Percentiles rank a stretch among this genome's conserved stretches.
phyloP scores from a whole-genome alignment of 495 filamentous ascomycete genomes.

The Penicillium taxi region DNA sequence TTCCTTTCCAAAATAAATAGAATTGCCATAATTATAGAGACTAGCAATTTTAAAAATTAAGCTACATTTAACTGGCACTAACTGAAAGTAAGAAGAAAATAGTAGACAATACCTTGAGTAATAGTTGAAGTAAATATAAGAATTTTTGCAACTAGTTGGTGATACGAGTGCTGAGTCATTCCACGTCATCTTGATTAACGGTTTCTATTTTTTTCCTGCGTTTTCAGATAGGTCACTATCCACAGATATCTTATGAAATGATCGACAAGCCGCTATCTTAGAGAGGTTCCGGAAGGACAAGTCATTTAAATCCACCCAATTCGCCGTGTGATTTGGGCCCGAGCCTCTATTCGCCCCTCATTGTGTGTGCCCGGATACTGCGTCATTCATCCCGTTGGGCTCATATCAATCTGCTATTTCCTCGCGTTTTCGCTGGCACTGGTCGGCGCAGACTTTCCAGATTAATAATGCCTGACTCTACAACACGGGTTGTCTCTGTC shows the following conservation, averaged over 20 bases:
- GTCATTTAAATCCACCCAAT: too few relatives aligned
- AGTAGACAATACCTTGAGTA: too few relatives aligned
- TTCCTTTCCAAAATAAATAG: too few relatives aligned
- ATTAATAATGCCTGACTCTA: constrained; percentile 16
- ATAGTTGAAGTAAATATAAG: too few relatives aligned
- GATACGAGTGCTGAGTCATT: constrained; percentile 27
- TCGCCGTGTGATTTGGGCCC: neutral
- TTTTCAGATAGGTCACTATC: constrained; percentile 3
- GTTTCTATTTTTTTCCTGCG: constrained; percentile 7
- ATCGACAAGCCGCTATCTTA: constrained; percentile 10
- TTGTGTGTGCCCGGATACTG: constrained; percentile 15
- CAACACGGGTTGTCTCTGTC: constrained; percentile 37
- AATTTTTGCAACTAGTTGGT: too few relatives aligned
- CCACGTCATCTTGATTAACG: constrained; percentile 19
- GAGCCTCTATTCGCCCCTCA: constrained; percentile 7
- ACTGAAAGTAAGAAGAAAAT: too few relatives aligned
- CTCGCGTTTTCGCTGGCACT: constrained; percentile 27
- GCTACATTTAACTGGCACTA: too few relatives aligned
- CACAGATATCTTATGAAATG: constrained; percentile 9
- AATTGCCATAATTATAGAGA: too few relatives aligned
- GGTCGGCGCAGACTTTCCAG: constrained; percentile 27
- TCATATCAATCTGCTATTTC: constrained; percentile 28
- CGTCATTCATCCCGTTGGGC: constrained; percentile 16
- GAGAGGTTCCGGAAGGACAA: neutral
- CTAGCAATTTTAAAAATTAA: too few relatives aligned